These are phyloP conservation scores for Solanum virginianum DNA, from an alignment of 257 asterid genomes.

Conservation along the genomic window DNA sequence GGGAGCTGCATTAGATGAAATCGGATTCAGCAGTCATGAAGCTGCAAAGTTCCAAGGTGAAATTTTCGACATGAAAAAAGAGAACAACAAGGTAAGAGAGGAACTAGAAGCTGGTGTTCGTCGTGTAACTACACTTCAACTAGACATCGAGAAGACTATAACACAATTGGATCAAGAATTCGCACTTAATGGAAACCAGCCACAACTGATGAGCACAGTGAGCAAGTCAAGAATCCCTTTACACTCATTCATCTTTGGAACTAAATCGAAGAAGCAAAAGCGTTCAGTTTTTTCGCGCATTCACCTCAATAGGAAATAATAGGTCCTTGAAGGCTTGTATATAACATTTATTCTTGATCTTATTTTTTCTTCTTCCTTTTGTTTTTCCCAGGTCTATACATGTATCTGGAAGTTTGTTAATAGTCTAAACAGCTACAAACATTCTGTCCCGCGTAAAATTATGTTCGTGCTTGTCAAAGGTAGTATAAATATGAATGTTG, in stretches of 20 bases:
- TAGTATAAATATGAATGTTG: background rate
- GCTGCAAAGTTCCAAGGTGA: slow-evolving; percentile 94
- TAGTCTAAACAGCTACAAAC: background rate
- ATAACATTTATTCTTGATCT: slow-evolving; percentile 4
- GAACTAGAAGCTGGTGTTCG: slow-evolving; percentile 60
- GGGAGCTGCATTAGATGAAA: slow-evolving; percentile 50
- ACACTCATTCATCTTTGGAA: slow-evolving; percentile 63
- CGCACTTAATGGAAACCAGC: slow-evolving; percentile 37
- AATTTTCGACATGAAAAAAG: slow-evolving; percentile 81
- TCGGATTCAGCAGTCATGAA: slow-evolving; percentile 55
- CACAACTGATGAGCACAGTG: slow-evolving; percentile 29
- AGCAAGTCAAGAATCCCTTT: slow-evolving; percentile 43
- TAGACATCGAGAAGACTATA: slow-evolving; percentile 44
- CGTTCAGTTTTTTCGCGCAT: slow-evolving; percentile 57
- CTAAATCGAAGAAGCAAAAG: slow-evolving; percentile 48
- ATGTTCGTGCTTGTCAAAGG: background rate
- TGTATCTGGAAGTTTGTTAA: background rate
- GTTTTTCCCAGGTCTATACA: background rate
- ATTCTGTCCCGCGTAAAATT: background rate
- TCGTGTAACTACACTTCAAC: slow-evolving; percentile 39
- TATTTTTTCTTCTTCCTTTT: background rate
- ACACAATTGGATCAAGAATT: slow-evolving; percentile 51
- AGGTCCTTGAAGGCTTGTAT: slow-evolving; percentile 28
- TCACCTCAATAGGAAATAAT: slow-evolving; percentile 38
- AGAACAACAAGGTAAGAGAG: slow-evolving; percentile 67